Conservation (phyloP, 306 rosid species). For the Vigna radiata region DNA sequence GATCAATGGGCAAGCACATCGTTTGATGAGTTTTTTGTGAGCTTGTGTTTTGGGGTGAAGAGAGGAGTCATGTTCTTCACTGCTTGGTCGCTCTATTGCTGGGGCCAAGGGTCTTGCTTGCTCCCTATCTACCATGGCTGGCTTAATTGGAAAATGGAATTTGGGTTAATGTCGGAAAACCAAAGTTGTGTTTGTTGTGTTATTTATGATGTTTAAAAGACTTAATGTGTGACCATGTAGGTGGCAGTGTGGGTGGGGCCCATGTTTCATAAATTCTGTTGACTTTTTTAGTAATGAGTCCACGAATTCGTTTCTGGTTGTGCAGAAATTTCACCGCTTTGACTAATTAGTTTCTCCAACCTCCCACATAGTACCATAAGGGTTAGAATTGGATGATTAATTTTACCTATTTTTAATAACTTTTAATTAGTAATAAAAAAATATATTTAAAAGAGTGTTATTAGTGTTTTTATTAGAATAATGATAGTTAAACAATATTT, state of each 20-base stretch:
- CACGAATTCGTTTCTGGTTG: neutral
- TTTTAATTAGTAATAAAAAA: no score
- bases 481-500: no score
- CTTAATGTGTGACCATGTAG: neutral
- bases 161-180: neutral
- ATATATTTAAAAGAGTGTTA: no score
- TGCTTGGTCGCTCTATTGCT: conserved; percentile 7
- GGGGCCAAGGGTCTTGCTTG: conserved; percentile 64
- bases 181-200: neutral
- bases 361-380: no score
- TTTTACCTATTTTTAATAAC: no score
- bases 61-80: conserved; percentile 34
- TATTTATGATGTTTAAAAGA: neutral
- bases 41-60: neutral
- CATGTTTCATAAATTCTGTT: neutral
- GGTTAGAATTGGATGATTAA: no score
- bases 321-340: neutral
- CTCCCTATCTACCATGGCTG: conserved; percentile 55
- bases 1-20: conserved; percentile 45
- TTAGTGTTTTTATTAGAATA: no score
- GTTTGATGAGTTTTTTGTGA: conserved; percentile 46
- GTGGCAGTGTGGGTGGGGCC: neutral
- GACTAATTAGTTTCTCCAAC: neutral
- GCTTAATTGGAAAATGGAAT: neutral
- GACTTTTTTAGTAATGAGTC: conserved; percentile 1